Base-by-base conservation (phyloP, 1,284 basidiomycete genomes). In the Sanghuangporus sanghuang region DNA sequence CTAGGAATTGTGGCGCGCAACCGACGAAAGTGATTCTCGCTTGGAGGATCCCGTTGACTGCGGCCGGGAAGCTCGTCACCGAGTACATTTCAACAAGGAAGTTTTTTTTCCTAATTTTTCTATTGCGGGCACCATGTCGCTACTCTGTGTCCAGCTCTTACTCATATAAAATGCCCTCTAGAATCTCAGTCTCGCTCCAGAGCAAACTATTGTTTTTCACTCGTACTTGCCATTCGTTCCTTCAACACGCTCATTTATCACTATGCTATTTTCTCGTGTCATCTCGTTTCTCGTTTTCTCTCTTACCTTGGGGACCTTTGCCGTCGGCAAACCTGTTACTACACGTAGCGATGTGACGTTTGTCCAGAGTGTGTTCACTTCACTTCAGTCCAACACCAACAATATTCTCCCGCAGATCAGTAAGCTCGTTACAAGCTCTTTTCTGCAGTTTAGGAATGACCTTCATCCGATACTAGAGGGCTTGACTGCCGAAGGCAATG, bases 391-490 rank as follows among this genome's bases (percentile, higher is more conserved):
- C 14, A 27, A 55, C 4, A 57, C 57, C 8, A 53, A 53, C 32
- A 9, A 35, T 2, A 60, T 59, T 32, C 46, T 65, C 8, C 52
- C 60, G 14, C 50, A 65, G 46, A 56, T 65, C 49, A 36, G 66
- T 67, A 40, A 61, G 63, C 50, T 21, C 12, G 8, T 36, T 11
- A 11, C 27, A 32, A 8, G 12, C 46, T 62, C 46, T n/a, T 49
- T 9, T 11, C 18, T 48, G 23, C 12, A n/a, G 16, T 7, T 36
- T 44, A 9, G 32, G n/a, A 42, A 32, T 32, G 27, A 32, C 27
- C 27, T 32, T 32, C 5, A 32, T 32, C 2, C 3, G 3, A 32
- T 32, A 32, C 27, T 16, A 62, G 64, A 48, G 7, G 14, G 14
- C 36, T 52, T 60, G 32, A 54, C 57, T 14, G 11, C 18, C 12